These are phyloP conservation scores for Kalanchoe fedtschenkoi DNA, from an alignment of 164 flowering plant species.

Conservation along the genomic window DNA sequence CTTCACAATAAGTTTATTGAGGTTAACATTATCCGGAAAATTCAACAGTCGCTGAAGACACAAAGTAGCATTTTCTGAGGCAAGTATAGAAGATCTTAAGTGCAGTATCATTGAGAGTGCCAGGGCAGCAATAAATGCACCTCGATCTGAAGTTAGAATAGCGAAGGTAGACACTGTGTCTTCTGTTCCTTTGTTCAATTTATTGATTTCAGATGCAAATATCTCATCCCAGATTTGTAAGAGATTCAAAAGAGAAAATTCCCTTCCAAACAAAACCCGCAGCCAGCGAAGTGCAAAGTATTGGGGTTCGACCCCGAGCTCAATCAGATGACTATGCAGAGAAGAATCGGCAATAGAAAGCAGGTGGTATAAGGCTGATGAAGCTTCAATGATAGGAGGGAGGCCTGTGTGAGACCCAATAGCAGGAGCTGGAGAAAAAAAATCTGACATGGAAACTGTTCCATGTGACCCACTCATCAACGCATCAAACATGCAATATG, in stretches of 20 bases:
- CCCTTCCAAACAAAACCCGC: constrained; percentile 88
- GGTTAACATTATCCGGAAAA: constrained; percentile 52
- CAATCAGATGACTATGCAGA: constrained; percentile 73
- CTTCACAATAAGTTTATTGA: constrained; percentile 56
- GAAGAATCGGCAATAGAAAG: constrained; percentile 78
- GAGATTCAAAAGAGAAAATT: constrained; percentile 62
- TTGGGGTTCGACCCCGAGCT: constrained; percentile 95
- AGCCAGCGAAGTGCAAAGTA: constrained; percentile 96
- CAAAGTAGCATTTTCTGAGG: constrained; percentile 75
- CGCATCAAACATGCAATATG: constrained; percentile 90
- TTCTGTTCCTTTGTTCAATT: constrained; percentile 15
- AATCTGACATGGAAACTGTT: constrained; percentile 72
- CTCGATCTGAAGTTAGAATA: constrained; percentile 49
- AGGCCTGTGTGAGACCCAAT: constrained; percentile 39
- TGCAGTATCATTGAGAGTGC: constrained; percentile 87
- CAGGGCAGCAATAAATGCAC: constrained; percentile 67
- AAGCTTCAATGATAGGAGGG: constrained; percentile 86
- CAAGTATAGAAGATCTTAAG: constrained; percentile 76
- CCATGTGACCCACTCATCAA: constrained; percentile 73
- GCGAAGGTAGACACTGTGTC: constrained; percentile 18
- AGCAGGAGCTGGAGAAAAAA: constrained; percentile 52
- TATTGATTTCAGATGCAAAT: constrained; percentile 53
- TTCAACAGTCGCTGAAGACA: constrained; percentile 79
- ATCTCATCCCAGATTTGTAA: constrained; percentile 88
- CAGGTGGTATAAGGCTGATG: constrained; percentile 74